Evolutionary conservation across 306 rosid species (phyloP), one percentile per base, ranked within the genome.

Genomic region (Vigna unguiculata): DNA sequence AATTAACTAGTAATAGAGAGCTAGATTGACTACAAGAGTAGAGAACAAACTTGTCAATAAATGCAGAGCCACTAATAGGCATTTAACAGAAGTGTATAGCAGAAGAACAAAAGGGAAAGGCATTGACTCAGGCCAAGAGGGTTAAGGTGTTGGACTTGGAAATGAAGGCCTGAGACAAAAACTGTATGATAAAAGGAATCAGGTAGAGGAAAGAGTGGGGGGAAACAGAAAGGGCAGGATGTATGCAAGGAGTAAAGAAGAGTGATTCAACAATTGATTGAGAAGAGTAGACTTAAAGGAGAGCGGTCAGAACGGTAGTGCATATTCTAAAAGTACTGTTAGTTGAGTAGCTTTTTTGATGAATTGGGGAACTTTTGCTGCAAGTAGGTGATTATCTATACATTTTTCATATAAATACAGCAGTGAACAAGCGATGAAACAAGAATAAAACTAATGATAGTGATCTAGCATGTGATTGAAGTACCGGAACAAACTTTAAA

Each of bases 1-100:
- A 46, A 74, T 16, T 81, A 81, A 71, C 67, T 45, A 69, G 60
- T 32, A 40, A 75, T 30, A 40, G 15, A 75, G 62, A 17, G 16
- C 54, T 59, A 14, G 12, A 30, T 45, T 21, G n/a, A 62, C 45
- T 36, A 71, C 41, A 34, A 30, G 15, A 3, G 16, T 38, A 58
- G 25, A 32, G 48, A 65, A 59, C 9, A 36, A 57, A 15, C 55
- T 17, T 59, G 24, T 46, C 9, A 10, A 21, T 59, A 49, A 66
- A 59, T 34, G 67, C 16, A 74, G 76, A 58, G 30, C 22, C 38
- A 62, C 69, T 16, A 9, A n/a, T n/a, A 60, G 67, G 43, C 22
- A 11, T 3, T 32, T 60, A 3, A 32, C 43, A 60, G 7, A 8
- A 25, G 66, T 30, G 28, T 25, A 58, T 2, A 25, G 19, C 40